A percentile compares a stretch with the other conserved stretches of the same genome.
These are phyloP conservation scores for Daldinia bambusicola DNA, from an alignment of 495 filamentous ascomycete genomes.

Conservation along the genomic window DNA sequence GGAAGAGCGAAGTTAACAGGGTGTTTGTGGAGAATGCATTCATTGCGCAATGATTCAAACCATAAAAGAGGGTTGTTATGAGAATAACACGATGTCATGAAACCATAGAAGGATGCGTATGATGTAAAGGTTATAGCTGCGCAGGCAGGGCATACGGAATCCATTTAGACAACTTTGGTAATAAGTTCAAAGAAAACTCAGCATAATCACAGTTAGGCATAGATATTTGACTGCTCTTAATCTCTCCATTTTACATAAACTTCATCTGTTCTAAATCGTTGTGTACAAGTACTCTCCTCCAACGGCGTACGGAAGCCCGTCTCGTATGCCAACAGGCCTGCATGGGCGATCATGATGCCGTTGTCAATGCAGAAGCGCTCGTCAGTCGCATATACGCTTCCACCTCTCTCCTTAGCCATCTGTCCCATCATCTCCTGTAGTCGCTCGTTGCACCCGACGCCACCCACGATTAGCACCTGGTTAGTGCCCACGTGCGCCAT, in stretches of 20 bases:
- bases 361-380: slow-evolving; percentile 99
- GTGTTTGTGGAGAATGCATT: slow-evolving; percentile 9
- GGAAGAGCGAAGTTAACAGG: slow-evolving; percentile 4
- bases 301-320: slow-evolving; percentile 80
- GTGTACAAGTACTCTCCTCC: slow-evolving; percentile 88
- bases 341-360: slow-evolving; percentile 99
- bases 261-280: slow-evolving; percentile 94
- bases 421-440: slow-evolving; percentile 98
- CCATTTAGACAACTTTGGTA: slow-evolving; percentile 23
- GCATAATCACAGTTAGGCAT: background rate
- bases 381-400: slow-evolving; percentile 92
- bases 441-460: slow-evolving; percentile 97
- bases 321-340: slow-evolving; percentile 83
- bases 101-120: slow-evolving; percentile 32
- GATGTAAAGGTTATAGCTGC: slow-evolving; percentile 21
- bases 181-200: slow-evolving; percentile 13
- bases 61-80: slow-evolving; percentile 16
- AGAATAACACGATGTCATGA: slow-evolving; percentile 31
- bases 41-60: slow-evolving; percentile 14
- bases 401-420: slow-evolving; percentile 92
- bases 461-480: slow-evolving; percentile 94
- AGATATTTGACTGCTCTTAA: slow-evolving; percentile 53
- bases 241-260: slow-evolving; percentile 92
- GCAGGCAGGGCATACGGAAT: slow-evolving; percentile 18
- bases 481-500: slow-evolving; percentile 96